A percentile compares a stretch with the other conserved stretches of the same genome.
Evolutionary conservation across 305 asterid species (phyloP).

Genomic region (Fraxinus latifolia): DNA sequence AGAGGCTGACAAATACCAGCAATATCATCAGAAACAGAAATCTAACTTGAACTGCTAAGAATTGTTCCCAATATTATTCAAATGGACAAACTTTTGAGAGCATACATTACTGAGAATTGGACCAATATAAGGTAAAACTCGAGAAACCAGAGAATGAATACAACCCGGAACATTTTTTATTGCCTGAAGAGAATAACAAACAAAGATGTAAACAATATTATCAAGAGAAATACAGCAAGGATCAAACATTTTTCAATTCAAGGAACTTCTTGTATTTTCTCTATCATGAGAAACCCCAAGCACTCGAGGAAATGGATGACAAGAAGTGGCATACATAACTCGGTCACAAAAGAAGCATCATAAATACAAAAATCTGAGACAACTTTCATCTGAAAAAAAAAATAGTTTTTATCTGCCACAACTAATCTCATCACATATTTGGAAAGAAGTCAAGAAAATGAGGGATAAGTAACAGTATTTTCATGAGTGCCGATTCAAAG

Average conservation of each 20-base stretch:
- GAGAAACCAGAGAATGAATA: slow-evolving; percentile 75
- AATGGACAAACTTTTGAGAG: slow-evolving; percentile 21
- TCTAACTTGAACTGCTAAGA: slow-evolving; percentile 19
- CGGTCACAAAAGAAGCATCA: neutral
- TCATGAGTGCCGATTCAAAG: neutral
- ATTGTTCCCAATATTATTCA: slow-evolving; percentile 6
- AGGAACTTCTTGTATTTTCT: neutral
- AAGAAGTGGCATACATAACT: neutral
- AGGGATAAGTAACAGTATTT: neutral
- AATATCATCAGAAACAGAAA: slow-evolving; percentile 26
- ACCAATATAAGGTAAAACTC: slow-evolving; percentile 70
- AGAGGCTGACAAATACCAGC: slow-evolving; percentile 65
- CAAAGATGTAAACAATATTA: slow-evolving; percentile 12
- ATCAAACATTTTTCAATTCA: slow-evolving; percentile 1
- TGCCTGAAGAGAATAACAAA: slow-evolving; percentile 50
- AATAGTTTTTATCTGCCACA: neutral
- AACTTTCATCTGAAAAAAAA: neutral
- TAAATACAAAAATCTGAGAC: slow-evolving; percentile 11
- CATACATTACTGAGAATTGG: slow-evolving; percentile 80
- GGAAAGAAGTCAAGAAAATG: neutral
- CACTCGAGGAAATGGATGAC: neutral
- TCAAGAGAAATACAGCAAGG: slow-evolving; percentile 1
- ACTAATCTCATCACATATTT: neutral
- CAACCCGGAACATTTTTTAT: slow-evolving; percentile 93
- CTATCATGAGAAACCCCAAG: slow-evolving; percentile 3